Base-by-base conservation (phyloP, 495 filamentous ascomycete species). In the Ascodesmis nigricans region DNA sequence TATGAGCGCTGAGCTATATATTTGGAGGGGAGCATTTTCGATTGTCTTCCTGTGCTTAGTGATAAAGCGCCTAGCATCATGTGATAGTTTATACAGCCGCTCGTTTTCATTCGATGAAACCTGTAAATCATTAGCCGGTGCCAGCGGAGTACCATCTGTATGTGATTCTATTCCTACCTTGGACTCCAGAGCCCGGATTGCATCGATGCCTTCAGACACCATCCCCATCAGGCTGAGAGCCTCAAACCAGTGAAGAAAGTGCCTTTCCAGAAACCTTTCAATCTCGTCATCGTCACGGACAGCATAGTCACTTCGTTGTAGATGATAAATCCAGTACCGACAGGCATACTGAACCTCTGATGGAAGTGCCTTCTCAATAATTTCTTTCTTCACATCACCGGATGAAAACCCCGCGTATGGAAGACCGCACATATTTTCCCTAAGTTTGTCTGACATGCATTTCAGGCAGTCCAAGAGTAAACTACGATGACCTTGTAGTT, bases 271-370 rank as follows among this genome's bases (percentile, higher is more conserved):
- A 23, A 50, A n/a, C n/a, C n/a, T n/a, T n/a, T n/a, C n/a, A n/a
- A n/a, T n/a, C n/a, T n/a, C n/a, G n/a, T n/a, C n/a, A n/a, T 41
- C 28, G 31, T 58, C 42, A 28, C 33, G 16, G 18, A 56, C 16
- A 10, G 7, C 4, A 14, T 32, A 8, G 15, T 47, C 36, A 33
- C 53, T 55, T 35, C 56, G 21, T 31, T 54, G 24, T 19, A 63
- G 17, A 50, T 71, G 60, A 35, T 57, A 23, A 28, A 58, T 49
- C 64, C 57, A 69, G 39, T 60, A 61, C 10, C 46, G 50, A 47
- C 59, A 66, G 17, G 55, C 43, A 35, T 65, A 59, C 39, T 49
- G 44, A n/a, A 58, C 18, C 24, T 53, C 49, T 17, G 45, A 5
- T 32, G 48, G 42, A 13, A 64, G 31, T 36, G 33, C 33, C 0